A percentile compares a stretch with the other conserved stretches of the same genome.
Conservation (phyloP, 2,329 filamentous ascomycete genomes). For the Phyllosticta citrichinensis region DNA sequence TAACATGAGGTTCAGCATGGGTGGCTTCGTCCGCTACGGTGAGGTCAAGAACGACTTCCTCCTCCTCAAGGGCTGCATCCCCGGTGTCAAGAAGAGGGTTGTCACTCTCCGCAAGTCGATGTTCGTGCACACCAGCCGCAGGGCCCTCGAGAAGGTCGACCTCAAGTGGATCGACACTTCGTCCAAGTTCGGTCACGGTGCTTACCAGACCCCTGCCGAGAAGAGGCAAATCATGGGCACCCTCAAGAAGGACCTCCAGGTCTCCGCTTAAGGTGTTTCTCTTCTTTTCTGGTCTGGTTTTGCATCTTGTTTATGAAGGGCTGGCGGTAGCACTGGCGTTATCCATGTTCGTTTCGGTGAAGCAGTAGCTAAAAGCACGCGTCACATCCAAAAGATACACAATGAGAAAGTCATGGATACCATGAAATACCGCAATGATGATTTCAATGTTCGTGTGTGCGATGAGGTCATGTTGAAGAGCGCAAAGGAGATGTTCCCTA, state of each 20-base stretch:
- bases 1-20: conserved; percentile 56
- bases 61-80: conserved; percentile 94
- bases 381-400: conserved; percentile 11
- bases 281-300: conserved; percentile 9
- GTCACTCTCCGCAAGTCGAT: conserved; percentile 98
- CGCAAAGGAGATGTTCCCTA: not conserved
- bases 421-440: conserved; percentile 6
- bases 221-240: conserved; percentile 97
- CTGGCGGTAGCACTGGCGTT: conserved; percentile 28
- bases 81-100: conserved; percentile 98
- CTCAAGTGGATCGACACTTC: conserved; percentile 99
- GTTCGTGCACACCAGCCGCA: conserved; percentile 92
- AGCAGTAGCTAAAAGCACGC: conserved; percentile 7
- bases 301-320: conserved; percentile 21
- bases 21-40: conserved; percentile 99
- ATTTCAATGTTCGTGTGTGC: not conserved
- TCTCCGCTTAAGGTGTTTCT: conserved; percentile 37
- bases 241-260: conserved; percentile 88
- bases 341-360: conserved; percentile 14
- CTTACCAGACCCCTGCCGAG: conserved; percentile 96
- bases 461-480: no score
- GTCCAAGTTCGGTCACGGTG: conserved; percentile 99
- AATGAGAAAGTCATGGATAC: conserved; percentile 9
- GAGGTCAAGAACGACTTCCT: conserved; percentile 99
- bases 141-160: conserved; percentile 96